Evolutionary conservation across 495 filamentous ascomycete genomes (phyloP), one percentile per base, ranked within the genome.

Genomic region (Neurospora sp.): DNA sequence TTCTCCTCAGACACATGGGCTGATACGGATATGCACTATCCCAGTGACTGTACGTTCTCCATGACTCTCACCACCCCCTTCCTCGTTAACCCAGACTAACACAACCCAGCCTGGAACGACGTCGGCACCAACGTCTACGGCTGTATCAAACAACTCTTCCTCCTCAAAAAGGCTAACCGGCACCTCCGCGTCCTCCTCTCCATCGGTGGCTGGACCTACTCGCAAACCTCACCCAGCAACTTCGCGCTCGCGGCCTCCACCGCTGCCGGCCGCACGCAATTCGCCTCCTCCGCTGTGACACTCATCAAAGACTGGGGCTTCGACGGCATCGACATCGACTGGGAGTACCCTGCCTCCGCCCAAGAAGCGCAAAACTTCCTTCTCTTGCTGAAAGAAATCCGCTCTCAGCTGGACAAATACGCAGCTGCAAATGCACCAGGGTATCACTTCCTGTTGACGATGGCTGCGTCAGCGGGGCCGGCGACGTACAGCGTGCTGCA

Each of bases 181-280:
- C 88, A 95, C 74, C 80, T 98, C n/a, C 97, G 98, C 82, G 86
- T 93, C 5, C 84, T 97, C 16, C 89, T 98, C 8, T 93, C 90
- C 54, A 95, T 98, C 75, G 95, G 95, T 72, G 96, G 95, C 31
- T 96, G 92, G 92, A 95, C 92, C 0, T 97, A 94, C 79, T 93
- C 92, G 3, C 78, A 62, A 31, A 62, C 23, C 54, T 4, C 87
- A 2, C 46, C 46, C n/a, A 54, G 46, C 78, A 93, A 93, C 80
- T 96, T 98, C 77, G 84, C 92, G 1, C 83, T 85, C 7, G 91
- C 92, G 0, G 86, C 91, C n/a, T 86, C 85, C 31, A 90, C 88
- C 5, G 82, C 84, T 1, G 77, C 80, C 6, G 87, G 83, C 23
- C 86, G 88, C 46, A 78, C 83, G n/a, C 87, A 70, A 2, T 96